Percentiles rank a stretch among this genome's conserved stretches.
phyloP scores from a whole-genome alignment of 208 protist genomes.

The Porcisia hertigi region DNA sequence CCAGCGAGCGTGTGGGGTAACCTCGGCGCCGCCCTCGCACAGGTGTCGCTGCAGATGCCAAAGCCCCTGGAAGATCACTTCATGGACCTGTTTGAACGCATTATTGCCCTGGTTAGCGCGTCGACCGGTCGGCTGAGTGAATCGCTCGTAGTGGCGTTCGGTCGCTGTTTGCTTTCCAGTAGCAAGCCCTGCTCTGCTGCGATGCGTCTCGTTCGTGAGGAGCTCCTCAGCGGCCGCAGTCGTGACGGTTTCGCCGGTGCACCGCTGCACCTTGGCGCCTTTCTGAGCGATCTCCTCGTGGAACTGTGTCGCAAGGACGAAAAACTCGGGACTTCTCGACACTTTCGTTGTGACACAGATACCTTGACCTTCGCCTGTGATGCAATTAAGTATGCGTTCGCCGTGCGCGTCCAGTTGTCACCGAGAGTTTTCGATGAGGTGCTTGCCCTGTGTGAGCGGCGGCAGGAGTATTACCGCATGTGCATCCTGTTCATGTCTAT shows the following conservation, averaged over 20 bases:
- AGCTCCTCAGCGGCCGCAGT: conserved; percentile 69
- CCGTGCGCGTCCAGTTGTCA: conserved; percentile 40
- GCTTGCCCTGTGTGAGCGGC: conserved; percentile 53
- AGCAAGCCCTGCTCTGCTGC: conserved; percentile 32
- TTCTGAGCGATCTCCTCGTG: conserved; percentile 79
- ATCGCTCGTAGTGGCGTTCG: conserved; percentile 56
- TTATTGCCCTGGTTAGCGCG: conserved; percentile 49
- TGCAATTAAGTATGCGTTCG: conserved; percentile 72
- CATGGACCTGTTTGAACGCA: conserved; percentile 61
- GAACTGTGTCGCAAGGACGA: conserved; percentile 34
- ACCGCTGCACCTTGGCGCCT: conserved; percentile 55
- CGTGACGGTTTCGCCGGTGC: conserved; percentile 19
- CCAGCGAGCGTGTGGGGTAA: conserved; percentile 40
- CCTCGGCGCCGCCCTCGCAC: conserved; percentile 39
- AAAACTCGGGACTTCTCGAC: background rate
- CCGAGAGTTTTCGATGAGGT: conserved; percentile 65
- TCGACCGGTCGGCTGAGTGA: conserved; percentile 48
- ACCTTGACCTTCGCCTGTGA: conserved; percentile 56
- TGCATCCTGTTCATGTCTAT: conserved; percentile 69
- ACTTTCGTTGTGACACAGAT: conserved; percentile 13
- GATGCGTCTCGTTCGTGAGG: conserved; percentile 60
- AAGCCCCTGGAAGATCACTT: conserved; percentile 53
- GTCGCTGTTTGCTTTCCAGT: conserved; percentile 60
- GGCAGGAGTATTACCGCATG: conserved; percentile 47
- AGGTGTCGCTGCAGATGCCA: conserved; percentile 44